Conservation (phyloP, 371 early-diverging fungal species). For the Umbelopsis sp. region DNA sequence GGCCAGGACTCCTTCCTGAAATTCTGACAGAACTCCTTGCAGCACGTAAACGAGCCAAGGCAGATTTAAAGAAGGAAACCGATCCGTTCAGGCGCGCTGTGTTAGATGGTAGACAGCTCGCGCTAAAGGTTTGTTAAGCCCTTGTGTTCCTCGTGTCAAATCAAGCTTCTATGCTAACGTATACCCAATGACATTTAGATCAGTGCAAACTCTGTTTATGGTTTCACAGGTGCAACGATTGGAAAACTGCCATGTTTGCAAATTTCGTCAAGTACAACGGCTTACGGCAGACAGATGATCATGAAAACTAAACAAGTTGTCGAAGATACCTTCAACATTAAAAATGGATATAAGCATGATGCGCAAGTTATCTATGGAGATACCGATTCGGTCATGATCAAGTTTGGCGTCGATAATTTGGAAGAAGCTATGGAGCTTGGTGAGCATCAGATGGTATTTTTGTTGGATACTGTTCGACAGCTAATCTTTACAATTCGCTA, state of each 20-base stretch:
- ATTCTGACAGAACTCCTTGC: slow-evolving; percentile 93
- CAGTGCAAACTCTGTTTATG: slow-evolving; percentile 99
- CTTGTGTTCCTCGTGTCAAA: background rate
- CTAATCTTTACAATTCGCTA: background rate
- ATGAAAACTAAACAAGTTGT: slow-evolving; percentile 88
- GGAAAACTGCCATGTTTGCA: slow-evolving; percentile 98
- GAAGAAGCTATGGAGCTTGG: slow-evolving; percentile 92
- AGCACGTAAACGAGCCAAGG: slow-evolving; percentile 96
- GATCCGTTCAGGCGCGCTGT: slow-evolving; percentile 94
- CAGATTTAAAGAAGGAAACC: slow-evolving; percentile 91
- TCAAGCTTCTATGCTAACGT: too few relatives aligned
- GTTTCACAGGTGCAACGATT: slow-evolving; percentile 98
- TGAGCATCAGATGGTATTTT: background rate
- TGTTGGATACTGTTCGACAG: background rate
- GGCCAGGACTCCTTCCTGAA: slow-evolving; percentile 94
- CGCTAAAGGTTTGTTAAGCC: slow-evolving; percentile 76
- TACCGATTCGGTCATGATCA: slow-evolving; percentile 99
- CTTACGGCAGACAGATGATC: slow-evolving; percentile 99
- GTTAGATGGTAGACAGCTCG: slow-evolving; percentile 97
- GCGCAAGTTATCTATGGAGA: slow-evolving; percentile 99
- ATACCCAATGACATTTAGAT: slow-evolving; percentile 56
- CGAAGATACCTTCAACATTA: slow-evolving; percentile 82
- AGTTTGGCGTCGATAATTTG: slow-evolving; percentile 85
- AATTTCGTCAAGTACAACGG: slow-evolving; percentile 98
- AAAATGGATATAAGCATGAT: slow-evolving; percentile 89